Conservation (phyloP, 2,329 filamentous ascomycete genomes). For the Colletotrichum ledebouriae region DNA sequence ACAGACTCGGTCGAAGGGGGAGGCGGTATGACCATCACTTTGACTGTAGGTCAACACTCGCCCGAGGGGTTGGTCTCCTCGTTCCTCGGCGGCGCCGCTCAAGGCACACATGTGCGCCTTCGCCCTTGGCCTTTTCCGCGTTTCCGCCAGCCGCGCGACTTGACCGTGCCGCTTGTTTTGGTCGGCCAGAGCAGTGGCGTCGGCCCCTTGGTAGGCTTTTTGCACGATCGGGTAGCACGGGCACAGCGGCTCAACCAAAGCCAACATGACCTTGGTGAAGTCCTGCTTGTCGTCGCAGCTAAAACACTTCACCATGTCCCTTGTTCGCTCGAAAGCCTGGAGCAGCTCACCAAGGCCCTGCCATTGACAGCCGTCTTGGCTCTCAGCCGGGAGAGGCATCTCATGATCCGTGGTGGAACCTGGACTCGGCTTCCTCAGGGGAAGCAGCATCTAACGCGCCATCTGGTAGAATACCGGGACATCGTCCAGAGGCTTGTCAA, state of each 20-base stretch:
- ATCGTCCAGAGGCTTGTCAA: constrained; percentile 18
- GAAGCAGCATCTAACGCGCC: constrained; percentile 10
- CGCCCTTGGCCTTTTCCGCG: constrained; percentile 31
- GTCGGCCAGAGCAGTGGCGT: constrained; percentile 27
- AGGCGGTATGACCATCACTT: constrained; percentile 26
- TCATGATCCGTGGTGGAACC: constrained; percentile 21
- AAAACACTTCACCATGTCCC: constrained; percentile 32
- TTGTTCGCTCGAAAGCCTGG: constrained; percentile 25
- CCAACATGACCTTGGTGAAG: constrained; percentile 16
- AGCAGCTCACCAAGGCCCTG: constrained; percentile 18
- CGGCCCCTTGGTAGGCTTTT: constrained; percentile 32
- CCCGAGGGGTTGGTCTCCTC: constrained; percentile 35
- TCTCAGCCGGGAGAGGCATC: constrained; percentile 32
- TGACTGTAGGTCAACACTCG: constrained; percentile 34
- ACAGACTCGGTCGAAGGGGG: not conserved
- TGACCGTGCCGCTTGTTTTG: constrained; percentile 25
- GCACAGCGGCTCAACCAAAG: not conserved
- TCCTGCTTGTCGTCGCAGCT: constrained; percentile 28
- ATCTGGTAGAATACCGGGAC: constrained; percentile 21
- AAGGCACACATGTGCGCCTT: constrained; percentile 27
- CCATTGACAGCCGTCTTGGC: constrained; percentile 31
- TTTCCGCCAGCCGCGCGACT: constrained; percentile 34
- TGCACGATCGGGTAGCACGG: constrained; percentile 29
- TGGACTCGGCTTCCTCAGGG: constrained; percentile 19
- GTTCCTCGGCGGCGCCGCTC: constrained; percentile 16